Base-by-base conservation (phyloP, 768 basidiomycete genomes). In the Mycena maculata region DNA sequence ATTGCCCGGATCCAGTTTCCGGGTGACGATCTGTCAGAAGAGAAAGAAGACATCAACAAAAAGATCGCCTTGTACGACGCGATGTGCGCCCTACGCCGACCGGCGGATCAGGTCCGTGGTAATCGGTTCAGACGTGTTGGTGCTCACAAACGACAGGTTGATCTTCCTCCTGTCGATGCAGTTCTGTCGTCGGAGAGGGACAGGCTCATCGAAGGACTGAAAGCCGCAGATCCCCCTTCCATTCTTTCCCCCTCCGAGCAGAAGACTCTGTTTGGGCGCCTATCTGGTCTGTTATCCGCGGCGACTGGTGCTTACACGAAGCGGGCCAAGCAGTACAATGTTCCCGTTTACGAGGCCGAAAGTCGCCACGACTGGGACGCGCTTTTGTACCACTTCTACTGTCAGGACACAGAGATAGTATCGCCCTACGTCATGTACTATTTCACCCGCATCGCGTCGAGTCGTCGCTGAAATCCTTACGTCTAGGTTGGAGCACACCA, bases 361-460 rank as follows among this genome's bases (percentile, higher is more conserved):
- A 45, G 60, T 12, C 48, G 66, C 4, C 60, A 62, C 20, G 60
- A 63, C 10, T 68, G 66, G 66, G 66, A 68, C 18, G 55, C 66
- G 9, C 47, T 68, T 33, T 28, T 58, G 0, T 59, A 58, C 33
- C 48, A 18, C 2, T 68, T 68, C 13, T 68, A 58, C 27, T 7
- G 4, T 18, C 30, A 9, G 1, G 18, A 22, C 1, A 39, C 10
- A 1, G 56, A 63, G 4, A n/a, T 10, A 2, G 22, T 12, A 2
- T 68, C 66, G 5, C 55, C 42, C 3, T 20, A 58, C 39, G 42
- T 63, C 23, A 11, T 68, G 60, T 68, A 18, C 57, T n/a, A 54
- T 54, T 7, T 22, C 38, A 31, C 2, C 27, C 20, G 28, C 33
- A 13, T 6, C 8, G 18, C n/a, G n/a, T 5, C 13, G 2, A 27